phyloP scores from a whole-genome alignment of 768 basidiomycete species.

The Sarcodon aspratus region DNA sequence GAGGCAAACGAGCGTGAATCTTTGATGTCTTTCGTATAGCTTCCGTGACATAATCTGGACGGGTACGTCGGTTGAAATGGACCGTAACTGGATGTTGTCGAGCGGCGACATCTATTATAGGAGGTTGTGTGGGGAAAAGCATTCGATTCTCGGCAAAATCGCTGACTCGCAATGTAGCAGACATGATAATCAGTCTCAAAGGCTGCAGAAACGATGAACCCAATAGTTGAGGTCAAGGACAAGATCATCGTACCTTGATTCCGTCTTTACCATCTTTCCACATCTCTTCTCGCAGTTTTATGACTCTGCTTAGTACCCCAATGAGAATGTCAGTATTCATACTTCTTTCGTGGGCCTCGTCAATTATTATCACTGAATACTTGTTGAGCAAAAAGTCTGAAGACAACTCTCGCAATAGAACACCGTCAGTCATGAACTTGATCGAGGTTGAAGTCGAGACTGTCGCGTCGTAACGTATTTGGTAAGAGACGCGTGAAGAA shows the following conservation, averaged over 20 bases:
- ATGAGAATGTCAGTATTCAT: conserved; percentile 98
- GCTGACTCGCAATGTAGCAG: conserved; percentile 86
- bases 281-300: conserved; percentile 79
- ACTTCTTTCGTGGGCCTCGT: conserved; percentile 96
- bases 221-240: background rate
- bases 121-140: conserved; percentile 78
- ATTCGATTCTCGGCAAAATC: conserved; percentile 85
- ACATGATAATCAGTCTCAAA: conserved; percentile 94
- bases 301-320: conserved; percentile 90
- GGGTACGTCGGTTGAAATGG: conserved; percentile 84
- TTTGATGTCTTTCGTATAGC: conserved; percentile 84
- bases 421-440: conserved; percentile 99
- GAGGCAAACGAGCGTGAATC: conserved; percentile 86
- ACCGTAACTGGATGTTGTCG: conserved; percentile 93
- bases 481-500: conserved; percentile 80
- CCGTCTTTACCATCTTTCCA: conserved; percentile 73
- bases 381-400: conserved; percentile 88
- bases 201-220: conserved; percentile 34
- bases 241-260: conserved; percentile 39
- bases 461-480: conserved; percentile 95
- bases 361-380: conserved; percentile 92
- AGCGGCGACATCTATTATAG: conserved; percentile 79
- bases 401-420: conserved; percentile 85
- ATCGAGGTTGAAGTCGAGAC: conserved; percentile 83
- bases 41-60: conserved; percentile 81